Percentiles rank a stretch among this genome's conserved stretches.
phyloP scores from a whole-genome alignment of 148 eudicot species.

The Rhododendron henanense region DNA sequence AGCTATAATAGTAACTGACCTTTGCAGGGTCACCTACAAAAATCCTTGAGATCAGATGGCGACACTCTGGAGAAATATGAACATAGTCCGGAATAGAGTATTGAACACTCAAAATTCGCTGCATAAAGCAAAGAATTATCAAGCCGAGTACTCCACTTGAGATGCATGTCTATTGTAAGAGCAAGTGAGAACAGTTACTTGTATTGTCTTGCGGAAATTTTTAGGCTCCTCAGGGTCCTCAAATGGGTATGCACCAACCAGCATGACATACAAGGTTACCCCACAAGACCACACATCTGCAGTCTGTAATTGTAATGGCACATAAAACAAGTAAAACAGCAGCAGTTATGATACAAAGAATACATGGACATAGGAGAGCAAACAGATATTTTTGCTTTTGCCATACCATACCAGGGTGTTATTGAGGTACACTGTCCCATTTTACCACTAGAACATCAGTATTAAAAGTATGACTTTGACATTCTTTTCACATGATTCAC shows the following conservation, averaged over 20 bases:
- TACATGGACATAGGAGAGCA: background rate
- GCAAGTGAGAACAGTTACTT: slow-evolving; percentile 27
- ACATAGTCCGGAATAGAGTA: slow-evolving; percentile 73
- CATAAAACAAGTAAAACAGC: background rate
- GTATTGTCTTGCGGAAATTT: slow-evolving; percentile 82
- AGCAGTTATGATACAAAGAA: background rate
- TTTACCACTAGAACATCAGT: background rate
- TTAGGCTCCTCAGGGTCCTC: slow-evolving; percentile 90
- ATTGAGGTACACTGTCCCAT: background rate
- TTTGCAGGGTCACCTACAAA: slow-evolving; percentile 78
- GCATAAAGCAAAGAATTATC: slow-evolving; percentile 17
- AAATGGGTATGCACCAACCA: slow-evolving; percentile 86
- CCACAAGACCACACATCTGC: slow-evolving; percentile 99
- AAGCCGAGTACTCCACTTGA: background rate
- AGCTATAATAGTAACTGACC: slow-evolving; percentile 36
- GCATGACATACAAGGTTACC: slow-evolving; percentile 92
- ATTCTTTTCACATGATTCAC: background rate
- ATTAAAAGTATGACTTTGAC: background rate
- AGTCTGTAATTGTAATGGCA: slow-evolving; percentile 42
- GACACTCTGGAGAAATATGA: slow-evolving; percentile 68
- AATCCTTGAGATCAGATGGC: slow-evolving; percentile 83
- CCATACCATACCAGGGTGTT: background rate
- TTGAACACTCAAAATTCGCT: slow-evolving; percentile 82
- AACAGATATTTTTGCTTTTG: background rate
- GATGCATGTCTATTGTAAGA: background rate